A percentile compares a stretch with the other conserved stretches of the same genome.
These are phyloP conservation scores for Colletotrichum costaricense DNA, from an alignment of 2,329 filamentous ascomycete genomes.

Conservation along the genomic window DNA sequence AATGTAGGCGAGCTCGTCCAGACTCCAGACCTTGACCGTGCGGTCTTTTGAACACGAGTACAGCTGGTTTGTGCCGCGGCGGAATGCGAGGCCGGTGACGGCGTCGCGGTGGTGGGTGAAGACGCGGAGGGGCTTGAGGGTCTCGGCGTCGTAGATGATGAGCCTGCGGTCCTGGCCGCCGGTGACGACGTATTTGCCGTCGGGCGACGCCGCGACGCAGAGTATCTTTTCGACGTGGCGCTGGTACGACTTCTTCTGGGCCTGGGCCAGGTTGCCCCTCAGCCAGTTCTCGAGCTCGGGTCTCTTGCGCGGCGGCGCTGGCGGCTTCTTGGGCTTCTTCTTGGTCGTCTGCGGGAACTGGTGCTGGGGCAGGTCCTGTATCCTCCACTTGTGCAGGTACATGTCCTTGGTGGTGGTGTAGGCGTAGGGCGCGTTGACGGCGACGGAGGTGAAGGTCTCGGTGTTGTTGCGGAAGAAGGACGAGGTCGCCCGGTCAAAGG, in stretches of 20 bases:
- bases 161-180: constrained; percentile 87
- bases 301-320: constrained; percentile 68
- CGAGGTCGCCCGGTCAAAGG: constrained; percentile 74
- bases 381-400: constrained; percentile 88
- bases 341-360: constrained; percentile 70
- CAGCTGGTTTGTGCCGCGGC: constrained; percentile 88
- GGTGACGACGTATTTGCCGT: constrained; percentile 91
- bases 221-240: constrained; percentile 86
- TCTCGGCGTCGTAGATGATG: constrained; percentile 87
- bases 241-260: constrained; percentile 73
- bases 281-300: constrained; percentile 73
- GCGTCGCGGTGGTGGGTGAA: constrained; percentile 94
- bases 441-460: constrained; percentile 81
- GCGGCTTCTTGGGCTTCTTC: constrained; percentile 66
- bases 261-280: constrained; percentile 70
- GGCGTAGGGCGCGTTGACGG: constrained; percentile 80
- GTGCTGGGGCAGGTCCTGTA: constrained; percentile 73
- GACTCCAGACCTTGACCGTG: constrained; percentile 94
- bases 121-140: constrained; percentile 81
- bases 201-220: constrained; percentile 85
- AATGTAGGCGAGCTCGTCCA: constrained; percentile 92
- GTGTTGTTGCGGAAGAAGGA: constrained; percentile 84
- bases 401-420: constrained; percentile 93
- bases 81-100: constrained; percentile 86
- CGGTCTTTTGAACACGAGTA: constrained; percentile 93